Conservation (phyloP, 306 rosid species). For the Corylus heterophylla region DNA sequence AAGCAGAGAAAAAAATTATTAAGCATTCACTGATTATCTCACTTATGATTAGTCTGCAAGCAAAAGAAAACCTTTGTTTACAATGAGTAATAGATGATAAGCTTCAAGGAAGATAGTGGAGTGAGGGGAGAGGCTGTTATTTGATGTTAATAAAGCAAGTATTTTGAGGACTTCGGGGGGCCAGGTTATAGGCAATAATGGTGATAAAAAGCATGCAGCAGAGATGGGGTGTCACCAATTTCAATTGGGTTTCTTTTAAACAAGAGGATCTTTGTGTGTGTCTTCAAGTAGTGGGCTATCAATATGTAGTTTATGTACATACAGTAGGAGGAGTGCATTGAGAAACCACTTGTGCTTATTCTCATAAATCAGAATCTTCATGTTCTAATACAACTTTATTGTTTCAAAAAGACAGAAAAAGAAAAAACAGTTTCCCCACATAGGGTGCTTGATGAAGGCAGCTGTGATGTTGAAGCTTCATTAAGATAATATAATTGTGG, state of each 20-base stretch:
- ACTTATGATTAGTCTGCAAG: not conserved
- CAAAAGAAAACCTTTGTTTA: not conserved
- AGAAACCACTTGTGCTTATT: slow-evolving; percentile 29
- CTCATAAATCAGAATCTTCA: slow-evolving; percentile 34
- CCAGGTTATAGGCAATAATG: slow-evolving; percentile 20
- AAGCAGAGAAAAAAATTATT: not conserved
- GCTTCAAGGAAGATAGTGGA: slow-evolving; percentile 16
- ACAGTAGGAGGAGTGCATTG: slow-evolving; percentile 26
- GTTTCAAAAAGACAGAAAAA: not conserved
- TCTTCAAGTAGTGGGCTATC: slow-evolving; percentile 21
- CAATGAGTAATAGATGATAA: not conserved
- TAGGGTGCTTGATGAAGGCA: slow-evolving; percentile 30
- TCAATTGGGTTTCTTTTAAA: slow-evolving; percentile 17
- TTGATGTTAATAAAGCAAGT: not conserved
- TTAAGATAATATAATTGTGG: slow-evolving; percentile 29
- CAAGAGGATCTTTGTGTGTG: slow-evolving; percentile 32
- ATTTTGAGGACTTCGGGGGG: slow-evolving; percentile 8
- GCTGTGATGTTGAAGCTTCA: slow-evolving; percentile 34
- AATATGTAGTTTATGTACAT: not conserved
- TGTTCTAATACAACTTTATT: not conserved
- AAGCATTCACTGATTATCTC: not conserved
- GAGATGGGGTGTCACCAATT: slow-evolving; percentile 14
- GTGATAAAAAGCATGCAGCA: slow-evolving; percentile 5
- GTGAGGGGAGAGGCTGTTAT: slow-evolving; percentile 19
- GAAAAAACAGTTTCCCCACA: not conserved